Base-by-base conservation (phyloP, 1,284 basidiomycete genomes). In the Entoloma clypeatum region DNA sequence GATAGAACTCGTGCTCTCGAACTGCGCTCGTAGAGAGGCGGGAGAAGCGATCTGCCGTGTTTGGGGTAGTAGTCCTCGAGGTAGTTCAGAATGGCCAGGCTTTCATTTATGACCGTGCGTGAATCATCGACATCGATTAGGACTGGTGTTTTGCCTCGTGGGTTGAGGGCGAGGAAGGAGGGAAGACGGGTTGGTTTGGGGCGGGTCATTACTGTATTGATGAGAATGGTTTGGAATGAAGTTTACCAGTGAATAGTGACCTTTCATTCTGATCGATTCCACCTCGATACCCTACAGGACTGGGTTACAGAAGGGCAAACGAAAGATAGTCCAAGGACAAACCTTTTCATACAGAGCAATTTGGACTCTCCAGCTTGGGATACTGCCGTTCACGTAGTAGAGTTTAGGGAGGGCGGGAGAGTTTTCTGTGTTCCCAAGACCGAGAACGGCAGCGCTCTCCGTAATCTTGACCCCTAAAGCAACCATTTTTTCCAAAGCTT, bases 321-420 rank as follows among this genome's bases (percentile, higher is more conserved):
- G 18, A 33, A 36, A 11, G 14, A 40, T 29, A 21, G n/a, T 7
- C 4, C 17, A 24, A 35, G 32, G 21, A 35, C 36, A 19, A 38
- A 53, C 54, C 50, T 57, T 58, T 44, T 55, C 54, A 39, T 56
- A 45, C 36, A 57, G 28, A 1, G 52, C 52, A 48, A 60, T 56
- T 43, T 50, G 46, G 8, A 55, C 54, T 7, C 50, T 48, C 53
- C 55, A 58, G 36, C 52, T 58, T 5, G 55, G 51, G 18, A 59
- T 58, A 4, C 51, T 53, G 14, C 55, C 54, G 24, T 58, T 58
- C 14, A 57, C 54, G 29, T 53, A 56, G 48, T 53, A 55, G 11
- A 56, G 27, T 22, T 42, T 43, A 10, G 57, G 50, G 13, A 50
- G 24, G 11, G 29, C 36, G 18, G 35, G 32, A 28, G 21, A 21